phyloP scores from a whole-genome alignment of 352 stramenopile species.

The Globisporangium barbulae region DNA sequence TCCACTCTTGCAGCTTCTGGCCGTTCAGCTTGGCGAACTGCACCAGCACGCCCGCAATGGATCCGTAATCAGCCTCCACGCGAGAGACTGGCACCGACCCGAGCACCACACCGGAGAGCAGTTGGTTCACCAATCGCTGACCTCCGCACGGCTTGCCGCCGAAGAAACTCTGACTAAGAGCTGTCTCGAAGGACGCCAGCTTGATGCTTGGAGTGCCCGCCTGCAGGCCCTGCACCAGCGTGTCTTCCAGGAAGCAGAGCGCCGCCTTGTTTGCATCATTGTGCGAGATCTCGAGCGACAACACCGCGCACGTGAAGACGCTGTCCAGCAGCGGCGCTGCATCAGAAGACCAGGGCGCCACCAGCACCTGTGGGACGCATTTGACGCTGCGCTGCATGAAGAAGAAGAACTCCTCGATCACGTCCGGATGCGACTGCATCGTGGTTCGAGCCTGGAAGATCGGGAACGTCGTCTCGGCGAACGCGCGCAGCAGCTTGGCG shows the following conservation, averaged over 20 bases:
- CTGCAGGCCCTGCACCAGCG: constrained; percentile 27
- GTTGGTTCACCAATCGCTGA: constrained; percentile 54
- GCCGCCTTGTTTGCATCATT: constrained; percentile 93
- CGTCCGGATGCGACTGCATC: constrained; percentile 85
- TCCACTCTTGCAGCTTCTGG: constrained; percentile 45
- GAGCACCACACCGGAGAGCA: constrained; percentile 66
- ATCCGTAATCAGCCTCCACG: constrained; percentile 81
- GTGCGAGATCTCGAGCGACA: constrained; percentile 90
- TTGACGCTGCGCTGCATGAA: constrained; percentile 89
- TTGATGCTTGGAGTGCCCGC: constrained; percentile 15
- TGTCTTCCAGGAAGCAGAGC: constrained; percentile 89
- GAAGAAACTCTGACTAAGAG: constrained; percentile 27
- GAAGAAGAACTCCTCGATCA: constrained; percentile 97
- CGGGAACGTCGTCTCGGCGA: constrained; percentile 76
- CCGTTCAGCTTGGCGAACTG: constrained; percentile 70
- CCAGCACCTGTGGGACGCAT: constrained; percentile 75
- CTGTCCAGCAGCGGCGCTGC: constrained; percentile 57
- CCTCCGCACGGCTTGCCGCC: constrained; percentile 20
- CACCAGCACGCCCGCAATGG: constrained; percentile 65
- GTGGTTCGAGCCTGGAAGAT: constrained; percentile 67
- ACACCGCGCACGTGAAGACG: constrained; percentile 81
- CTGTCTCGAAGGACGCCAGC: constrained; percentile 18
- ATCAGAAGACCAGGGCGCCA: constrained; percentile 32
- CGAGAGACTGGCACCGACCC: constrained; percentile 52
- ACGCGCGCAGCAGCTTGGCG: constrained; percentile 50